A percentile compares a stretch with the other conserved stretches of the same genome.
Evolutionary conservation across 2,329 filamentous ascomycete species (phyloP).

Genomic region (Sporothrix euskadiensis): DNA sequence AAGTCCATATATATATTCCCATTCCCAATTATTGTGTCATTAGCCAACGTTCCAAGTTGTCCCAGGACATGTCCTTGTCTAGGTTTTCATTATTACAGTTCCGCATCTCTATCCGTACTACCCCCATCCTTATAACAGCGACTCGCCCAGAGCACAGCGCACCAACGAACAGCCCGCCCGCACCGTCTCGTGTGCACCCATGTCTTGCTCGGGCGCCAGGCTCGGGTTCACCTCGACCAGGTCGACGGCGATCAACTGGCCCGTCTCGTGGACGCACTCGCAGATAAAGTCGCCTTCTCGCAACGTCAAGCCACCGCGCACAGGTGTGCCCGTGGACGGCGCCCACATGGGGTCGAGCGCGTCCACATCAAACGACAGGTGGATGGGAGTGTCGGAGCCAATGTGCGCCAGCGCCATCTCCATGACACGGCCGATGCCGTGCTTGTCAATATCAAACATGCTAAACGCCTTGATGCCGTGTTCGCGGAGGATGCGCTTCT

Average conservation of each 20-base stretch:
- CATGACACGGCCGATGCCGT: slow-evolving; percentile 93
- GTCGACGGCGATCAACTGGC: slow-evolving; percentile 76
- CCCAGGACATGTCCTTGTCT: background rate
- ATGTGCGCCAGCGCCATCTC: slow-evolving; percentile 99
- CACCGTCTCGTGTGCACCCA: slow-evolving; percentile 80
- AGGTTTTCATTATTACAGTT: slow-evolving; percentile 17
- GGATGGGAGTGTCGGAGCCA: slow-evolving; percentile 90
- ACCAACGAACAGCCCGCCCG: slow-evolving; percentile 88
- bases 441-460: slow-evolving; percentile 95
- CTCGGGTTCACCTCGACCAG: slow-evolving; percentile 80
- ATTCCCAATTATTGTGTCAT: slow-evolving; percentile 8
- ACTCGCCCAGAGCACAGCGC: slow-evolving; percentile 88
- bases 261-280: slow-evolving; percentile 78
- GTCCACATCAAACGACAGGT: slow-evolving; percentile 96
- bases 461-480: slow-evolving; percentile 93
- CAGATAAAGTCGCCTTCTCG: slow-evolving; percentile 97
- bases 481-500: slow-evolving; percentile 89
- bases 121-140: slow-evolving; percentile 64
- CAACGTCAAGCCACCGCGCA: slow-evolving; percentile 87
- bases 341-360: slow-evolving; percentile 95
- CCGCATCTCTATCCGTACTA: background rate
- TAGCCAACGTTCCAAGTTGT: background rate
- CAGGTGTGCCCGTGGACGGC: slow-evolving; percentile 91
- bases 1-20: background rate
- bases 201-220: slow-evolving; percentile 59